phyloP scores from a whole-genome alignment of 495 filamentous ascomycete genomes.

The Cercophora sp. region DNA sequence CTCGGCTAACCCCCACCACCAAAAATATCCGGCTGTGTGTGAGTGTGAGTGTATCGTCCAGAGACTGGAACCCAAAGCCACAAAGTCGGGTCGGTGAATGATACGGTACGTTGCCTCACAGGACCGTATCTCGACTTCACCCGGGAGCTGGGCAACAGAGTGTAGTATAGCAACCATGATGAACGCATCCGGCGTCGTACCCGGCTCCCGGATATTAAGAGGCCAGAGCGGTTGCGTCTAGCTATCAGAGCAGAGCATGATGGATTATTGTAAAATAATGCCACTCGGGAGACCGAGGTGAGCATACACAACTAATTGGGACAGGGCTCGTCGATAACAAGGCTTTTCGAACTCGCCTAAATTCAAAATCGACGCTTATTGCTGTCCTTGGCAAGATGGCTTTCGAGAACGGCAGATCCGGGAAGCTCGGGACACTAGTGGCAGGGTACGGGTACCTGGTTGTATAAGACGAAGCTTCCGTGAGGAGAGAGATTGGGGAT shows the following conservation, averaged over 20 bases:
- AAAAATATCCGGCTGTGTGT: not conserved
- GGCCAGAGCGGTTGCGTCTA: not conserved
- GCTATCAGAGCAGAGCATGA: too few species aligned
- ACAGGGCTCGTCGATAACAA: not conserved
- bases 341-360: not conserved
- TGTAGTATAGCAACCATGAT: too few species aligned
- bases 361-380: not conserved
- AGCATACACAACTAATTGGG: too few species aligned
- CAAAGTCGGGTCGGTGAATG: not conserved
- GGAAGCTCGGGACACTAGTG: not conserved
- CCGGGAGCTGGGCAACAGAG: not conserved
- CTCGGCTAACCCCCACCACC: not conserved
- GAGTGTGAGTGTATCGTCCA: not conserved
- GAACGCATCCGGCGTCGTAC: too few species aligned
- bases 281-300: too few species aligned
- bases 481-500: too few species aligned
- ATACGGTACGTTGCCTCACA: not conserved
- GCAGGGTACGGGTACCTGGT: not conserved
- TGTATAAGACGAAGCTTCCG: too few species aligned
- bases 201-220: not conserved
- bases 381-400: not conserved
- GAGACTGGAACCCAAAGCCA: not conserved
- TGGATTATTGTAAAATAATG: too few species aligned
- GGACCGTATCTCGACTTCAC: not conserved
- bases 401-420: conserved; percentile 3